Evolutionary conservation across 148 eudicot species (phyloP).

Genomic region (Hydrangea macrophylla): DNA sequence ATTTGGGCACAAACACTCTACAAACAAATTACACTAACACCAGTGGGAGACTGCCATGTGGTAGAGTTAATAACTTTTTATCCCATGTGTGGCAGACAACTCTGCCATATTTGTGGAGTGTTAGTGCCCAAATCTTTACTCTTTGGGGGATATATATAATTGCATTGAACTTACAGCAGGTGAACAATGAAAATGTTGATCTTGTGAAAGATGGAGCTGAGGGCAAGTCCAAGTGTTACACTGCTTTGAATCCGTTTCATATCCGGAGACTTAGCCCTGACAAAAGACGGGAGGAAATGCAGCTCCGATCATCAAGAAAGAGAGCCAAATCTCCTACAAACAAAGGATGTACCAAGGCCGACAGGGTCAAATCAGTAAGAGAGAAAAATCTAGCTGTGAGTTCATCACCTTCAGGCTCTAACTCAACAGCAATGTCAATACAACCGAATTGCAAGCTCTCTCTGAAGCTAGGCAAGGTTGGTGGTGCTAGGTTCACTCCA

Average conservation of each 20-base stretch:
- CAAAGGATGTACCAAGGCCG: conserved; percentile 24
- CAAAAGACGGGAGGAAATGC: conserved; percentile 39
- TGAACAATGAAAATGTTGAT: conserved; percentile 72
- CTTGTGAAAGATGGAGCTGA: conserved; percentile 35
- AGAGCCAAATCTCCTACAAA: conserved; percentile 52
- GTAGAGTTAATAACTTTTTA: background rate
- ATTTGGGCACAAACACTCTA: no score
- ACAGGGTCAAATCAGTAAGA: conserved; percentile 24
- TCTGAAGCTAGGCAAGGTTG: conserved; percentile 34
- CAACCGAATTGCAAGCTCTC: conserved; percentile 35
- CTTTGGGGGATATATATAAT: background rate
- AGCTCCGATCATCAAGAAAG: conserved; percentile 52
- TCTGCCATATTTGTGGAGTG: no score
- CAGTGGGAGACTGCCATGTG: background rate
- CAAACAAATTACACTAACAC: no score
- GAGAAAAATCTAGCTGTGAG: conserved; percentile 27
- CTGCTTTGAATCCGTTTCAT: conserved; percentile 56
- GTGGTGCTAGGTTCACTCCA: conserved; percentile 51
- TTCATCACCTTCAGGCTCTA: conserved; percentile 31
- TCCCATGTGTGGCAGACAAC: background rate
- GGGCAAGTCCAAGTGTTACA: conserved; percentile 51
- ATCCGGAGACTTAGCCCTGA: conserved; percentile 50
- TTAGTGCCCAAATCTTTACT: background rate
- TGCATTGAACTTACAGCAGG: conserved; percentile 37
- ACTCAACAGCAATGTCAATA: conserved; percentile 26